Base-by-base conservation (phyloP, 2,329 filamentous ascomycete genomes). In the Nigrospora sphaerica region DNA sequence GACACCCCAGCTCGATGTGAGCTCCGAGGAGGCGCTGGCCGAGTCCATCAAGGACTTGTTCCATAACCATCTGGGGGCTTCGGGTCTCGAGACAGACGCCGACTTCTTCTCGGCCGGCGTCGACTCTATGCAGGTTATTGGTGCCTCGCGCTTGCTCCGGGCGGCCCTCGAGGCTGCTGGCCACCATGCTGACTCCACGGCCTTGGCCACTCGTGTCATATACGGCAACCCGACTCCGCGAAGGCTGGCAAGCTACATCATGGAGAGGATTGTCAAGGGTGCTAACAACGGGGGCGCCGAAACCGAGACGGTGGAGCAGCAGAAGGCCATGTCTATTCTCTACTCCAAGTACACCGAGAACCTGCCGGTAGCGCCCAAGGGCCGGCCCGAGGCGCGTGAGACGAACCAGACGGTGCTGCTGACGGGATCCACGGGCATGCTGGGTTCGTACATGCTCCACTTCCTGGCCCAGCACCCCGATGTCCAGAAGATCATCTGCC, bases 341-440 rank as follows among this genome's bases (percentile, higher is more conserved):
- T 49, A 49, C 39, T 18, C 52, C 28, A 62, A 61, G 44, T 66
- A 66, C 52, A 62, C 58, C 0, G n/a, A 48, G 1, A 40, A 60
- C 32, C 55, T 67, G 1, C 56, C 56, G 2, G 37, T 40, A 1
- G 48, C 56, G 2, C 48, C 36, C 28, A 28, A 49, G 4, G 46
- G 46, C n/a, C 57, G 62, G 32, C 52, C 59, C 2, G 45, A 53
- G 16, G 56, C 63, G 1, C 45, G 50, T 5, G 46, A 55, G 13
- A 31, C 53, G 11, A 34, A 46, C 17, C 54, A 57, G 39, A 55
- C 51, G 3, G 59, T 72, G 4, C 45, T 73, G 11, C 49, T 78
- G 18, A 78, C 72, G 0, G 75, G 72, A 13, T 71, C 68, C 3
- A 77, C 74, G 0, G 74, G 74, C 12, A 71, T 69, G 6, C 52